Base-by-base conservation (phyloP, 345 rosid genomes). In the Citrus inodora region DNA sequence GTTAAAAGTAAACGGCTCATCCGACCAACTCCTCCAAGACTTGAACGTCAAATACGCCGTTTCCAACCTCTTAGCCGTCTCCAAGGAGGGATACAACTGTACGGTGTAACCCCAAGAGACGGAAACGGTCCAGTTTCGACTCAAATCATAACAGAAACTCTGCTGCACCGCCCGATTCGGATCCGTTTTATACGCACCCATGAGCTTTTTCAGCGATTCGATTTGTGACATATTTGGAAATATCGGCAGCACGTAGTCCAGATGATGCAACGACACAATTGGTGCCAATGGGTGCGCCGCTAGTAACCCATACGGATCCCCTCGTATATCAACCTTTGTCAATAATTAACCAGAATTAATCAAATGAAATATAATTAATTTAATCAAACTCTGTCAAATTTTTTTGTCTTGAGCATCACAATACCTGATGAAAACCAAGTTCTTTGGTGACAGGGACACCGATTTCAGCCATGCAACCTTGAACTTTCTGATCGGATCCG, bases 201-300 rank as follows among this genome's bases (percentile, higher is more conserved):
- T 65, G 63, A 95, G 87, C 80, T 84, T 90, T 74, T 86, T 73
- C 58, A 95, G 71, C 2, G 99, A 84, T 66, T 87, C 89, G 2
- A 83, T 73, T 69, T 75, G 92, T 67, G 78, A 78, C 76, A 81
- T 60, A 0, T 62, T 78, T 0, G 98, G 99, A 60, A 92, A 92
- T 30, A 95, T 76, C 11, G 94, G 61, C 27, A 88, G 82, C 28
- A 91, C 88, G 56, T 86, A 89, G 89, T 91, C 94, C 22, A 95
- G 74, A 81, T 95, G 99, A 88, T 95, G 98, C 28, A 93, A 88
- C 2, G 98, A 91, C 37, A 93, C 93, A 53, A 93, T 77, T 17
- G 98, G 97, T 14, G 93, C 90, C 76, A 93, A n/a, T 14, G 98
- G 99, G 79, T 93, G 99, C 5, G 96, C 94, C 17, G 97, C 94